These are phyloP conservation scores for Rugonectria rugulosa DNA, from an alignment of 2,329 filamentous ascomycete species.

Conservation along the genomic window DNA sequence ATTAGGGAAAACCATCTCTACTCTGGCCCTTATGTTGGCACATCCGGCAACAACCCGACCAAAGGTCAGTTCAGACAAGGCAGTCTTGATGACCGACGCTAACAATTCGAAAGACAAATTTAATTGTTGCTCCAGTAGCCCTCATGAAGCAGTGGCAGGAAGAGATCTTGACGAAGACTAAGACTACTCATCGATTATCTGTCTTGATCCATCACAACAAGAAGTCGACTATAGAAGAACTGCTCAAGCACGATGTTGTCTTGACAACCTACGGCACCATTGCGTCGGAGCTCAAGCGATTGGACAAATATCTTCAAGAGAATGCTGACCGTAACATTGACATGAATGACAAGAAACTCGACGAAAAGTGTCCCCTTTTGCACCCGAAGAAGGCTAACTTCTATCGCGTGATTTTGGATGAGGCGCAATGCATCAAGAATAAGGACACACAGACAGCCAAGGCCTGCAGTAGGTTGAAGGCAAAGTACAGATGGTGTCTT, in stretches of 20 bases:
- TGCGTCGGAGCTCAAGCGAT: conserved; percentile 65
- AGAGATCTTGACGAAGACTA: conserved; percentile 77
- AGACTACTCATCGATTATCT: conserved; percentile 63
- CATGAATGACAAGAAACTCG: conserved; percentile 46
- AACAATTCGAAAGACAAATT: conserved; percentile 69
- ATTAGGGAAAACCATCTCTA: conserved; percentile 87
- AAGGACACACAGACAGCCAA: conserved; percentile 74
- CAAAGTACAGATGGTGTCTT: conserved; percentile 79
- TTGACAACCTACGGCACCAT: conserved; percentile 89
- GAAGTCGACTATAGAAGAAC: conserved; percentile 65
- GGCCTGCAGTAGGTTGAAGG: conserved; percentile 70
- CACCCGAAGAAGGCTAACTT: conserved; percentile 69
- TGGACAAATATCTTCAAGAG: conserved; percentile 60
- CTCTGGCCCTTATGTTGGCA: conserved; percentile 77
- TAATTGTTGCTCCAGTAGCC: conserved; percentile 83
- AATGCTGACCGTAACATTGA: conserved; percentile 50
- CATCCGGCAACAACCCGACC: conserved; percentile 61
- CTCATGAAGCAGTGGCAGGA: conserved; percentile 85
- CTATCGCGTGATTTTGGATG: conserved; percentile 83
- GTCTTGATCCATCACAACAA: conserved; percentile 77
- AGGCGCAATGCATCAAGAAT: conserved; percentile 86
- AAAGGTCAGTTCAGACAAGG: conserved; percentile 37
- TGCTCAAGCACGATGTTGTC: conserved; percentile 77
- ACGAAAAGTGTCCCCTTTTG: conserved; percentile 62
- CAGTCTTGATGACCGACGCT: conserved; percentile 16